Conservation (phyloP, 2,329 filamentous ascomycete species). For the Hypoxylon sp. region DNA sequence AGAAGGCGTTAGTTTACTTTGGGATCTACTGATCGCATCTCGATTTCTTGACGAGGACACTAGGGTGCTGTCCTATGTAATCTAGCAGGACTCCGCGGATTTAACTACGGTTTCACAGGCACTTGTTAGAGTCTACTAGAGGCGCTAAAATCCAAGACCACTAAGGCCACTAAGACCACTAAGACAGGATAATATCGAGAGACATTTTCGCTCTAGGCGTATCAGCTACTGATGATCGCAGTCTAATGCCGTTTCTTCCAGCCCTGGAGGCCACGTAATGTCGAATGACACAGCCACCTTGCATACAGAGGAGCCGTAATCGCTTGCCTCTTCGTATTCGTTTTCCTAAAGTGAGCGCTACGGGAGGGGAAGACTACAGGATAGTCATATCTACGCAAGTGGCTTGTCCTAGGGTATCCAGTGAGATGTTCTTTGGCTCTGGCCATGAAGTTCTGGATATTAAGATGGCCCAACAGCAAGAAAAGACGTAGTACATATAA, state of each 20-base stretch:
- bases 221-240: not conserved
- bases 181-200: not conserved
- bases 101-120: not conserved
- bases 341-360: not conserved
- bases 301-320: not conserved
- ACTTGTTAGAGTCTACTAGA: not conserved
- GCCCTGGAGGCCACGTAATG: slow-evolving; percentile 9
- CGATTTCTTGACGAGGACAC: not conserved
- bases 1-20: not conserved
- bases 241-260: not conserved
- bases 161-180: not conserved
- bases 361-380: not conserved
- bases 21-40: slow-evolving; percentile 8
- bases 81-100: not conserved
- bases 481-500: not conserved
- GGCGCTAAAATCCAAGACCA: not conserved
- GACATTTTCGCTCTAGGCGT: not conserved
- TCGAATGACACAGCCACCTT: slow-evolving; percentile 4
- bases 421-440: not conserved
- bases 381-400: too few relatives aligned
- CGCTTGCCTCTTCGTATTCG: not conserved
- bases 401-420: too few relatives aligned
- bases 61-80: not conserved
- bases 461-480: not conserved
- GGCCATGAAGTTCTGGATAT: not conserved